Evolutionary conservation across 1,284 basidiomycete genomes (phyloP), one percentile per base, ranked within the genome.

Genomic region (Rhodotorula sp.): DNA sequence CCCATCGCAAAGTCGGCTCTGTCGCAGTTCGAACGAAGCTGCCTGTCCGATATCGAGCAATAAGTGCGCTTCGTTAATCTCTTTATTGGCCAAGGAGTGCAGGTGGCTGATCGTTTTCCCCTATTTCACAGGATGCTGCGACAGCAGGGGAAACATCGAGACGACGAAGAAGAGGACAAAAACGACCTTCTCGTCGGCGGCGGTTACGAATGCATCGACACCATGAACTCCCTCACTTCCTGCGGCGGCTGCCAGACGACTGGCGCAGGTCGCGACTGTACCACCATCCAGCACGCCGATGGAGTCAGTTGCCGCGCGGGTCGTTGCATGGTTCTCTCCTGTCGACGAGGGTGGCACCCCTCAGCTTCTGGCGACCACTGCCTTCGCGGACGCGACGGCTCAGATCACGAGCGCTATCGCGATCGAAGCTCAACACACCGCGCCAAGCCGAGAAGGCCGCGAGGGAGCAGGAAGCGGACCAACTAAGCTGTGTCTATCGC

Each of bases 181-280:
- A 10, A n/a, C 24, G 49, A 51, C 10, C 61, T 72, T 57, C 56
- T 62, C 56, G 70, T 70, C 44, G 46, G 58, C 8, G 76, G 76
- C n/a, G 76, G 75, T 7, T 82, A 79, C 78, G 82, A 83, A 73
- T 83, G 82, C 75, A 71, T 83, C 76, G 81, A 83, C 77, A 77
- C 77, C 53, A 62, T 70, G 22, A 77, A 77, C 45, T 80, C 82
- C 61, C 77, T 83, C 68, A 80, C 82, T 64, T 79, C 60, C 12
- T 92, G 90, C 79, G 90, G 90, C 77, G 91, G 91, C 55, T 92
- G 90, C 78, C 80, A 85, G 7, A 84, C 85, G 14, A 80, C 83
- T 42, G 86, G 87, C 46, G 79, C 84, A 63, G 90, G 90, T 45
- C 82, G 86, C 77, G 88, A 92, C 80, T 92, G 90, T 81, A 87